Evolutionary conservation across 805 yeast genomes (phyloP).

Genomic region (Hanseniaspora occidentalis): DNA sequence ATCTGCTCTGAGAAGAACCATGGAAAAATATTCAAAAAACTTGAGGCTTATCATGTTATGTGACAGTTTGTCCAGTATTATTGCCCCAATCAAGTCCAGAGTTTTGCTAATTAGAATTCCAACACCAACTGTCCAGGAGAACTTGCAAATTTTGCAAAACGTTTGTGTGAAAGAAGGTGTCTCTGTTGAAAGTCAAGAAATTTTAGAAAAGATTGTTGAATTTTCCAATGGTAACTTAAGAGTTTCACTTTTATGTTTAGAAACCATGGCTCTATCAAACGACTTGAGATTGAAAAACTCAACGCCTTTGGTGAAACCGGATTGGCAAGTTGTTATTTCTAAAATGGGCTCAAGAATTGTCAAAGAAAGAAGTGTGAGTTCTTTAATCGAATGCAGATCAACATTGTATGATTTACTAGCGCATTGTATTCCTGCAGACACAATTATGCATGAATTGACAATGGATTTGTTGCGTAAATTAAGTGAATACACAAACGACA

Average conservation of each 20-base stretch:
- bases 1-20: conserved; percentile 88
- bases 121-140: conserved; percentile 57
- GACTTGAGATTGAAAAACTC: conserved; percentile 33
- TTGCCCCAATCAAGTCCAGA: conserved; percentile 89
- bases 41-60: conserved; percentile 76
- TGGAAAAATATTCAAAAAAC: conserved; percentile 88
- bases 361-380: conserved; percentile 51
- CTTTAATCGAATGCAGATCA: conserved; percentile 43
- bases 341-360: conserved; percentile 49
- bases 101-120: conserved; percentile 80
- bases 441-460: conserved; percentile 55
- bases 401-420: conserved; percentile 72
- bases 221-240: conserved; percentile 63
- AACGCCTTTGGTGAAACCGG: conserved; percentile 55
- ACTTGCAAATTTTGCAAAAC: conserved; percentile 37
- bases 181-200: conserved; percentile 28
- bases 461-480: conserved; percentile 27
- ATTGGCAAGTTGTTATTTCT: conserved; percentile 78
- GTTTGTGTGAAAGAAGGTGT: conserved; percentile 48
- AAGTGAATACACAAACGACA: conserved; percentile 20
- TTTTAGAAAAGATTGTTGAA: conserved; percentile 39
- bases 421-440: conserved; percentile 85
- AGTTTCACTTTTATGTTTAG: conserved; percentile 64
- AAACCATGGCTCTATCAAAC: conserved; percentile 65
- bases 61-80: conserved; percentile 82